These are phyloP conservation scores for Gentiana dahurica DNA, from an alignment of 257 asterid species.

Conservation along the genomic window DNA sequence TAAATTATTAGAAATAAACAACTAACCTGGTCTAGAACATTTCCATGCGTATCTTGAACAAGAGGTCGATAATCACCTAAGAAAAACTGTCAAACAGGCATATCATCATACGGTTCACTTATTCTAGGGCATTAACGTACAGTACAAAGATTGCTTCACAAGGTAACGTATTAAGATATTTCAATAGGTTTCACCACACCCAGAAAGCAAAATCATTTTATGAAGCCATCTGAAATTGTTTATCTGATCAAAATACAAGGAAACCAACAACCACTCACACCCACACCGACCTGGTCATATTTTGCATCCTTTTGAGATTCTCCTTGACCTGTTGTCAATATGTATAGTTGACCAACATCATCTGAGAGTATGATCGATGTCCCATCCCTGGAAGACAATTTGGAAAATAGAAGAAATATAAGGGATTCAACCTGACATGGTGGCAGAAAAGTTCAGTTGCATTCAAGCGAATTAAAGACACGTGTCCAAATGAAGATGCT, in stretches of 20 bases:
- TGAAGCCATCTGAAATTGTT: slow-evolving; percentile 7
- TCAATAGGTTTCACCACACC: too few relatives aligned
- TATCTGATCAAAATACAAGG: slow-evolving; percentile 6
- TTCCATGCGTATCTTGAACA: slow-evolving; percentile 82
- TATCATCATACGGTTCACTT: neutral
- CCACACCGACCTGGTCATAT: slow-evolving; percentile 69
- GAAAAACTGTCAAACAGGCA: slow-evolving; percentile 61
- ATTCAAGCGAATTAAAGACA: too few relatives aligned
- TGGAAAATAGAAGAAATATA: neutral
- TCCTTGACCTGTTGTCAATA: slow-evolving; percentile 90
- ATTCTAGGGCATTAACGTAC: slow-evolving; percentile 1
- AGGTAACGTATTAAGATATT: too few relatives aligned
- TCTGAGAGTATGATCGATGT: slow-evolving; percentile 94
- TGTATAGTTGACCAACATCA: slow-evolving; percentile 86
- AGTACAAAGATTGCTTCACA: too few relatives aligned
- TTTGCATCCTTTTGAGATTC: slow-evolving; percentile 88
- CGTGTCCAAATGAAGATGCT: too few relatives aligned
- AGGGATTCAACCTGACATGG: neutral
- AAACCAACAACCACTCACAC: neutral
- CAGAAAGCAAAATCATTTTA: neutral
- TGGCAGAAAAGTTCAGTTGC: too few relatives aligned
- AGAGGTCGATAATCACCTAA: slow-evolving; percentile 97
- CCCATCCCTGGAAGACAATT: slow-evolving; percentile 66
- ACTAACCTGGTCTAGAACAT: slow-evolving; percentile 92
- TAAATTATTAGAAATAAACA: neutral